Evolutionary conservation across 352 stramenopile species (phyloP), one percentile per base, ranked within the genome.

Genomic region (Globisporangium paddicum): DNA sequence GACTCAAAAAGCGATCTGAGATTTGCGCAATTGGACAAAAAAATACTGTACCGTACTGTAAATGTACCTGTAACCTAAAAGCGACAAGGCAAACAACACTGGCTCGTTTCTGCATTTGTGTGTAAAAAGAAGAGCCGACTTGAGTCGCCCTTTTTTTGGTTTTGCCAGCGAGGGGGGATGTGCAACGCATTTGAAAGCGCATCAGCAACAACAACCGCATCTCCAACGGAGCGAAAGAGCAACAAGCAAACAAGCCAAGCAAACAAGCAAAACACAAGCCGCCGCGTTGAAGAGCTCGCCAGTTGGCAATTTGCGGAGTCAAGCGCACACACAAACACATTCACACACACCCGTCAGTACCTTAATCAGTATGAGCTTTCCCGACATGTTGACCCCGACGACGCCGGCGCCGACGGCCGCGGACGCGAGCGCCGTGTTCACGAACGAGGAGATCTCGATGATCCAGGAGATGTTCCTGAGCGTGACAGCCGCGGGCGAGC

Each of bases 381-480:
- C 21, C 4, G 58, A 60, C 11, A 52, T 60, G 42, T n/a, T 60
- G 41, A 60, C 40, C 19, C 54, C 40, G 21, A 52, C 41, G 2
- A 32, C 28, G 25, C 14, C 40, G 11, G 0, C 41, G 1, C 5
- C 38, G 26, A 41, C 34, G 30, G 40, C 40, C 18, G 18, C 30
- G 26, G 58, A 65, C 30, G 62, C 66, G 35, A 40, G 35, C 35
- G 35, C 35, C 14, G 47, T 67, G 51, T 82, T 72, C 68, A 82
- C 73, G n/a, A 55, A 19, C 50, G 73, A 82, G 53, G 73, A 82
- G 62, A 79, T 82, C 68, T 69, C 55, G 46, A 82, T 82, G 63
- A 82, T 82, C 59, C 73, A 82, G 56, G 68, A 82, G 51, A 68
- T 82, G 38, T 77, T 82, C 41, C 63, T 79, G n/a, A 54, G 26